Evolutionary conservation across 1,139 yeast species (phyloP), one percentile per base, ranked within the genome.

Genomic region (Sugiyamaella grinbergsii): DNA sequence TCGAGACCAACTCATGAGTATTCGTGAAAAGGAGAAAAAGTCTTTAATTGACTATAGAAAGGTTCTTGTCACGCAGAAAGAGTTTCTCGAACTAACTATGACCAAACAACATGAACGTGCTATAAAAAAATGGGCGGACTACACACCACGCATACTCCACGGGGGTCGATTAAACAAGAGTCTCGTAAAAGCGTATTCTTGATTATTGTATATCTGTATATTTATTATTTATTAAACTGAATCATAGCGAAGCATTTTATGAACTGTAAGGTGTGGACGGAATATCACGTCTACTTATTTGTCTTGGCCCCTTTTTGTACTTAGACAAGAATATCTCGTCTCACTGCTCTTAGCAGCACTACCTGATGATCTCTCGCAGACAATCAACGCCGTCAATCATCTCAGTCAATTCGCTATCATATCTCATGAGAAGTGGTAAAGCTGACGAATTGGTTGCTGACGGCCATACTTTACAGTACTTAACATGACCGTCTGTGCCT

Each of bases 401-500:
- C 42, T 78, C 84, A n/a, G 81, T 76, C 11, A 81, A 63, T 15
- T 75, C 70, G 58, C 85, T 80, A 5, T 81, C 82, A 58, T 71
- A 78, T 3, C 72, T 62, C 36, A 70, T 76, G 8, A 40, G 28
- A 11, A 22, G 20, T 40, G 43, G 34, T 5, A 16, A 16, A 5
- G 18, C 20, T 16, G 20, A 4, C 15, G 10, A 18, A 15, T 11
- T n/a, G 5, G 8, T 18, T 6, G 22, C 11, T 18, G 24, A 10
- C 13, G 31, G 52, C 83, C 83, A 65, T 87, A 95, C 62, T 82
- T 87, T 1, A 88, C 74, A 0, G 93, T 91, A 2, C 85, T 80
- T 56, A 93, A 85, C 0, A 89, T 70, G 0, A 80, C 73, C 15
- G 74, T 11, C 37, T 11, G 33, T 29, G 5, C 13, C 34, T n/a